Base-by-base conservation (phyloP, 129 eudicot species). In the Centaurea solstitialis region DNA sequence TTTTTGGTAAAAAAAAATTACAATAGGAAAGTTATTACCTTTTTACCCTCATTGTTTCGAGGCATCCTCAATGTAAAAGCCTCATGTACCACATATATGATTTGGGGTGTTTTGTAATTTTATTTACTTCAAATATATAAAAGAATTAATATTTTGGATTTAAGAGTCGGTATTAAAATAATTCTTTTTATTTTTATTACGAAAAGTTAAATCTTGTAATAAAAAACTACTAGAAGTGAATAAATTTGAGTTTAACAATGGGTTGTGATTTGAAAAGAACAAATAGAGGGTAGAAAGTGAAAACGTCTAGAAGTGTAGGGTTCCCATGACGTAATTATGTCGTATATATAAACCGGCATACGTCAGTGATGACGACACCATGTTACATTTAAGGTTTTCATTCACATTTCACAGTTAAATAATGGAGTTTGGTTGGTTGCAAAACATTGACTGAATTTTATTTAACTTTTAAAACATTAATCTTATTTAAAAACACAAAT, bases 11-110 rank as follows among this genome's bases (percentile, higher is more conserved):
- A 40, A 81, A 81, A 43, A 78, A 82, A 64, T 64, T 41, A 68
- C 65, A 21, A 77, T 76, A 76, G 82, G 67, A 77, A 47, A 26
- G 6, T 76, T 13, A n/a, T 64, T 41, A 62, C 18, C 38, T 71
- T 82, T 76, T 82, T 82, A 76, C 50, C 73, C 78, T 71, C 23
- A 17, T 70, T 57, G 40, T 83, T 82, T 50, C 24, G 82, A 77
- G 77, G 74, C 79, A 6, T 71, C 5, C 26, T n/a, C 24, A 57
- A 82, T 76, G 76, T 68, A 75, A 23, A 24, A 69, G 65, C 13
- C 41, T 70, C 73, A 40, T 82, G 82, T 70, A 82, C 21, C 66
- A 40, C 39, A 9, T 62, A 9, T 62, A 45, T 18, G 75, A 79
- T 79, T 40, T 37, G 70, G 76, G 77, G 70, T 83, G 43, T 77